Base-by-base conservation (phyloP, 345 rosid species). In the Zanthoxylum bungeanum region DNA sequence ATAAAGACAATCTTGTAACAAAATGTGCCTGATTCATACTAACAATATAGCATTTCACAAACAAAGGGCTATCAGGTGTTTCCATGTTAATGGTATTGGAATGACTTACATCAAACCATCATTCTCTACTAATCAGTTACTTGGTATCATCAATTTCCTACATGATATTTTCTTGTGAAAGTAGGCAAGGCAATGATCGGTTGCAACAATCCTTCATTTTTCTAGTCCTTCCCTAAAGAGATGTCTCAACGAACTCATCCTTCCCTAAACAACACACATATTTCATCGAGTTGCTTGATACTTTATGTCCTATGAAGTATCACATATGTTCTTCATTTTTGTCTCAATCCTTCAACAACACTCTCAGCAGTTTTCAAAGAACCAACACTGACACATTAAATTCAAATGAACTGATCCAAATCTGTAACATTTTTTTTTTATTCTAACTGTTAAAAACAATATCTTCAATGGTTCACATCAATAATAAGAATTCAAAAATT, bases 71-170 rank as follows among this genome's bases (percentile, higher is more conserved):
- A 17, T 5, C 9, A 39, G 51, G 14, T 2, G 11, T 52, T 39
- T 53, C 11, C 9, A 12, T 65, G 39, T 19, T 27, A 36, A 33
- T 3, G 17, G 4, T 5, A 19, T 61, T 11, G 4, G 30, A 6
- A 6, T 36, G 34, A 28, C 9, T 28, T 28, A 27, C 33, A 69
- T 56, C 24, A 69, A 37, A 36, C 12, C 9, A 21, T 34, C 42
- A 21, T 68, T 68, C 36, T 10, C 8, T 14, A n/a, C 3, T 25
- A 24, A 39, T 25, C 34, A 17, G 22, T 56, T 40, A 9, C 1
- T 44, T 44, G n/a, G n/a, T 44, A 44, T 44, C 49, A 44, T n/a
- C 40, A 40, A 69, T 68, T 44, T 55, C 52, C 52, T 7, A 69
- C 17, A 9, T 12, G 7, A 39, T 1, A 36, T 33, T 28, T 28